A percentile compares a stretch with the other conserved stretches of the same genome.
phyloP scores from a whole-genome alignment of 108 stramenopile species.

The Cyclostephanos tholiformis region DNA sequence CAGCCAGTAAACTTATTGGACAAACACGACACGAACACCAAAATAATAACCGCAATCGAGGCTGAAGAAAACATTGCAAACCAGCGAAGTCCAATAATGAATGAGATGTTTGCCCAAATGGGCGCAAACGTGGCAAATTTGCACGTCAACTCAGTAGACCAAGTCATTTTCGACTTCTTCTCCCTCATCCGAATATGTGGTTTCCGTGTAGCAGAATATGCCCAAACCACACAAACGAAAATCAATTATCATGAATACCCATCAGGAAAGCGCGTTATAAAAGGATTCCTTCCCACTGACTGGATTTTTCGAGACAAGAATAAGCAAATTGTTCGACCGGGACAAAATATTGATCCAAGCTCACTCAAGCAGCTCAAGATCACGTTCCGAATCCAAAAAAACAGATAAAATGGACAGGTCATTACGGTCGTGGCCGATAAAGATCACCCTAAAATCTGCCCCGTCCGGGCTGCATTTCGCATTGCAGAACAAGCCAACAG shows the following conservation, averaged over 20 bases:
- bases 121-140: neutral
- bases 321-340: too few species aligned
- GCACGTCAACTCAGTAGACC: neutral
- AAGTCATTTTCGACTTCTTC: neutral
- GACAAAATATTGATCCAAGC: too few species aligned
- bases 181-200: neutral
- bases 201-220: neutral
- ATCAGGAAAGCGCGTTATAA: constrained; percentile 2
- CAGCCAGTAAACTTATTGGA: too few species aligned
- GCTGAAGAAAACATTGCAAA: neutral
- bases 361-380: neutral
- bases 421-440: neutral
- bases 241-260: constrained; percentile 5
- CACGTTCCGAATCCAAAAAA: constrained; percentile 9
- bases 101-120: neutral
- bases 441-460: too few species aligned
- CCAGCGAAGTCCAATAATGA: too few species aligned
- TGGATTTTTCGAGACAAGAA: neutral
- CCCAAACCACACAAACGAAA: neutral
- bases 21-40: too few species aligned
- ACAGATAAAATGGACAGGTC: constrained; percentile 2
- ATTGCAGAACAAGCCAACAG: neutral
- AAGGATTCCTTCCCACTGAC: neutral
- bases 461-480: neutral
- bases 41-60: too few species aligned